Percentiles rank a stretch among this genome's conserved stretches.
These are phyloP conservation scores for Lavandula angustifolia DNA, from an alignment of 257 asterid genomes.

Conservation along the genomic window DNA sequence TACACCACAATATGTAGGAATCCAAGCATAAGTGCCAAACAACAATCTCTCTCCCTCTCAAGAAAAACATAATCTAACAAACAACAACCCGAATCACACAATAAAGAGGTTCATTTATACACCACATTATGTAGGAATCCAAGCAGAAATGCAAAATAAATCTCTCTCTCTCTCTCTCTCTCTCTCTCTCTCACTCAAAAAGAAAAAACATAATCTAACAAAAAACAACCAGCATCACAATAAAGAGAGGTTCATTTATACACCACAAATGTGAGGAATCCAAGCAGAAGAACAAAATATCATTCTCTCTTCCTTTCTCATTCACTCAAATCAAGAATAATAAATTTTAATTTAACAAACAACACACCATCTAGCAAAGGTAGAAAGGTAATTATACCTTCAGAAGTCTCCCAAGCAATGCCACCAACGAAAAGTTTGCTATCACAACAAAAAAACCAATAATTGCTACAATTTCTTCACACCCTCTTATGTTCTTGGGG, in stretches of 20 bases:
- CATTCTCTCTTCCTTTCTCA: background rate
- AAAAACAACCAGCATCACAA: background rate
- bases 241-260: no score
- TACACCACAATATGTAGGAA: background rate
- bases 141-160: no score
- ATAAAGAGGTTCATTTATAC: no score
- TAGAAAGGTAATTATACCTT: constrained; percentile 53
- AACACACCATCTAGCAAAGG: background rate
- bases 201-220: constrained; percentile 1
- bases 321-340: background rate
- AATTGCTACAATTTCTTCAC: constrained; percentile 62
- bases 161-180: no score
- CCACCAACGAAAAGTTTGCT: constrained; percentile 99
- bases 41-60: background rate
- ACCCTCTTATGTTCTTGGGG: constrained; percentile 47
- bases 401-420: constrained; percentile 99
- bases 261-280: no score
- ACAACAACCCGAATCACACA: background rate
- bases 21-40: background rate
- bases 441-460: constrained; percentile 79
- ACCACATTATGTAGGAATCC: no score
- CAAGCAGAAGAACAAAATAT: background rate
- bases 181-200: background rate
- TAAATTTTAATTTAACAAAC: background rate
- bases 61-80: background rate